Base-by-base conservation (phyloP, 2,329 filamentous ascomycete species). In the Westerdykella aurantiaca region DNA sequence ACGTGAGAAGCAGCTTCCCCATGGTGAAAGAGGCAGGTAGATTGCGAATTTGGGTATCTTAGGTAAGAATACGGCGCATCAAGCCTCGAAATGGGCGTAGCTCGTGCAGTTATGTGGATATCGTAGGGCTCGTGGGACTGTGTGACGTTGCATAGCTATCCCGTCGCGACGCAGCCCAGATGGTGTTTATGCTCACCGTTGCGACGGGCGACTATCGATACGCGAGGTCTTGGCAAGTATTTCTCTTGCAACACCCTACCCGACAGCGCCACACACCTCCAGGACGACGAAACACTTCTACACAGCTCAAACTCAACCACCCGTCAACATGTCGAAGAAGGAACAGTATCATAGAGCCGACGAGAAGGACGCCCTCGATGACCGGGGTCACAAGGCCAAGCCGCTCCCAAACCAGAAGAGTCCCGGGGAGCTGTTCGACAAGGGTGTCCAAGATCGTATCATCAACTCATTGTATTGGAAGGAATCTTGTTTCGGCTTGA, bases 401-500 rank as follows among this genome's bases (percentile, higher is more conserved):
- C 79, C 94, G 17, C 83, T 93, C 50, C 89, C 18, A 21, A 21
- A 91, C 65, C 89, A 89, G 48, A 85, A 94, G 61, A 96, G 96
- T 71, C 91, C 91, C 1, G 87, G 89, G n/a, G 90, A 86, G 4
- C 86, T 97, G 47, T 86, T 97, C 78, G 91, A 97, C 69, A 95
- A 95, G 68, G 86, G 89, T 34, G 88, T 96, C 53, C 86, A 87
- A 63, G 93, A 98, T 70, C 89, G 93, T 63, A 96, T 98, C 68
- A 82, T 90, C 55, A 89, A 95, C 63, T 88, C 83, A 42, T 94
- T 95, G 72, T 98, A 95, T 74, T 98, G 89, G 86, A 96, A 96
- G 69, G 93, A 97, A 71, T 90, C 96, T 72, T 96, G 93, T 67
- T 98, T 97, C 70, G 93, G 86, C 34, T 77, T 98, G 52, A 98